Evolutionary conservation across 75 land plant species (phyloP), one percentile per base, ranked within the genome.

Genomic region (Azolla pinnata): DNA sequence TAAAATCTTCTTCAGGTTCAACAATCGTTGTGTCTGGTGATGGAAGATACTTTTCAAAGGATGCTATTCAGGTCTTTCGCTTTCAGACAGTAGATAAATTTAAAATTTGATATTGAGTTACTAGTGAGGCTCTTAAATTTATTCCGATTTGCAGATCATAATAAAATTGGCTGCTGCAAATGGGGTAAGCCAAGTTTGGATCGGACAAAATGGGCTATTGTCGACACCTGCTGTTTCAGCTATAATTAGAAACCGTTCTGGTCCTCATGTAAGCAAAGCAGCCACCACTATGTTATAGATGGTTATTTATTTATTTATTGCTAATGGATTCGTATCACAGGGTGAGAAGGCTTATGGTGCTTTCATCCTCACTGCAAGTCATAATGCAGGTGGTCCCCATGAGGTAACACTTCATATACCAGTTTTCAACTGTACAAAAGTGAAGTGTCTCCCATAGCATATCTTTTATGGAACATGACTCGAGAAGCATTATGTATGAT

Each of bases 181-280:
- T 86, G 99, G 99, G 64, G 97, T 86, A n/a, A 74, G 85, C 64
- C 64, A 83, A 33, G 75, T 95, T 28, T 95, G 99, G 99, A 73
- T 95, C 40, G 99, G 99, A 40, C 92, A 90, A 62, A 79, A 90
- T 78, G 86, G 88, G 31, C 70, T 90, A 57, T 72, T 95, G 31
- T 95, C 99, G 31, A 95, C 99, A 33, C 99, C 99, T 61, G 99
- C 99, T 52, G 99, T 95, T 31, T 95, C 99, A 52, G 79, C 81
- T 66, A 81, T 95, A 33, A 86, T 95, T 7, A 87, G 97, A 29
- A 80, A 86, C 66, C 72, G 99, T 68, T 80, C 80, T 66, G 97
- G 83, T 28, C 60, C 65, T 29, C 80, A 82, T 68, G 97, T 95
- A 70, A 80, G 91, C 38, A 1, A n/a, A n/a, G n/a, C n/a, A n/a